Percentiles rank a stretch among this genome's conserved stretches.
Evolutionary conservation across 1,284 basidiomycete species (phyloP).

Genomic region (Cutaneotrichosporon cavernicola): DNA sequence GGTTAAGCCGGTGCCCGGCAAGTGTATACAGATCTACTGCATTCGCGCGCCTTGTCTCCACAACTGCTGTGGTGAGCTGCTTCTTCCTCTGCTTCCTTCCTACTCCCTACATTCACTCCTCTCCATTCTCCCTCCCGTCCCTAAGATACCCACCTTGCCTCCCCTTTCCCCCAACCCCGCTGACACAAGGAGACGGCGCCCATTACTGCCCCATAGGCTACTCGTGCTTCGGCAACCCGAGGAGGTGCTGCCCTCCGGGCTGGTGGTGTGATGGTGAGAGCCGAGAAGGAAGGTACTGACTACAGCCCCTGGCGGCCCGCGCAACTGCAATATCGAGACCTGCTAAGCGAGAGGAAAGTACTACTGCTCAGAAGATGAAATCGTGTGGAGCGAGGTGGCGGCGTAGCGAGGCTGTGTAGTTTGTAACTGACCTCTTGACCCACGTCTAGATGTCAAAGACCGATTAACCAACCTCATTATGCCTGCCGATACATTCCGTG

Average conservation of each 20-base stretch:
- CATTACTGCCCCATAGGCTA: neutral
- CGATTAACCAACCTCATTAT: neutral
- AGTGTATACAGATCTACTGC: neutral
- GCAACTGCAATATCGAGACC: neutral
- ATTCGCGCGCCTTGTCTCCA: neutral
- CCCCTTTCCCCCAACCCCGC: neutral
- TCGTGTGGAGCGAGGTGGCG: no score
- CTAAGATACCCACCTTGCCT: no score
- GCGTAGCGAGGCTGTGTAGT: no score
- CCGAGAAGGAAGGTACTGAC: neutral
- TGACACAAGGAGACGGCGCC: neutral
- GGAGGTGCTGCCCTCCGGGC: neutral
- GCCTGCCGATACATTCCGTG: neutral
- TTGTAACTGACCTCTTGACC: no score
- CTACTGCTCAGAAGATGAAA: neutral
- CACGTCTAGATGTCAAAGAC: neutral
- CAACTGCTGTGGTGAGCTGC: neutral
- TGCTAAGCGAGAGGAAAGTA: neutral
- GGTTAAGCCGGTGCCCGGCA: neutral
- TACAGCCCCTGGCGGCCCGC: neutral
- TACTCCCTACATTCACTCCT: no score
- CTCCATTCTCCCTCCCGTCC: no score
- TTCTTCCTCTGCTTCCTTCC: no score
- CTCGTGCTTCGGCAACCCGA: neutral
- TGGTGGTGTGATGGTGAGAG: constrained; percentile 1